phyloP scores from a whole-genome alignment of 805 yeast genomes.

The Schizosaccharomyces lindneri region DNA sequence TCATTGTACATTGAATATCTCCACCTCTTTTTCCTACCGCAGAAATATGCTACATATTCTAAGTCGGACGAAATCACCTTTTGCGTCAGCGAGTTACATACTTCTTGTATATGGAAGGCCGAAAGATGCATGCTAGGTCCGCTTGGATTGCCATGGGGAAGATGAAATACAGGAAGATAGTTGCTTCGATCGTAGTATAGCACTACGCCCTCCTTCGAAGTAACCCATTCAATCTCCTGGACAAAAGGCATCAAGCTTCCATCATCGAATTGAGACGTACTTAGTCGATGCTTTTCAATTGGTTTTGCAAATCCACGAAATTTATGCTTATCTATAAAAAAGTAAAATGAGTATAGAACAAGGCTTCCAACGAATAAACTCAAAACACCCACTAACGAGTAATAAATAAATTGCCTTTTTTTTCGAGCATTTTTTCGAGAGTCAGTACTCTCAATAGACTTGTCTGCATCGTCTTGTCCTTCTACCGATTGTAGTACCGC shows the following conservation, averaged over 20 bases:
- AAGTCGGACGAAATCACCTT: background rate
- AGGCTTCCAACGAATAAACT: too few species aligned
- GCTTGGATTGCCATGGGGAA: background rate
- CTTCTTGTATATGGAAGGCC: background rate
- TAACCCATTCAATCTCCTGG: background rate
- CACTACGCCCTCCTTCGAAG: background rate
- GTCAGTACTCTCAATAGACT: too few species aligned
- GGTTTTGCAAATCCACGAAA: too few species aligned
- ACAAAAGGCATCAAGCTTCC: background rate
- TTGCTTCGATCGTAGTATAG: background rate
- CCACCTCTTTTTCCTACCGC: background rate
- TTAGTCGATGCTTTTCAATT: background rate
- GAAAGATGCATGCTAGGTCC: background rate
- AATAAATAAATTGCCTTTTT: too few species aligned
- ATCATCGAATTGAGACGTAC: background rate
- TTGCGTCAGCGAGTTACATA: background rate
- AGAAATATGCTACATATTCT: background rate
- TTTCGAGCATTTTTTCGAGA: too few species aligned
- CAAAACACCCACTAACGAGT: too few species aligned
- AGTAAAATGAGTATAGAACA: too few species aligned
- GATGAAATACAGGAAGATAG: background rate
- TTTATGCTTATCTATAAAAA: too few species aligned
- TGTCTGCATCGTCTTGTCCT: too few species aligned
- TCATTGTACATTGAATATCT: background rate
- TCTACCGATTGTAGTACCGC: too few species aligned